Base-by-base conservation (phyloP, 2,329 filamentous ascomycete species). In the Aspergillus cejpii region DNA sequence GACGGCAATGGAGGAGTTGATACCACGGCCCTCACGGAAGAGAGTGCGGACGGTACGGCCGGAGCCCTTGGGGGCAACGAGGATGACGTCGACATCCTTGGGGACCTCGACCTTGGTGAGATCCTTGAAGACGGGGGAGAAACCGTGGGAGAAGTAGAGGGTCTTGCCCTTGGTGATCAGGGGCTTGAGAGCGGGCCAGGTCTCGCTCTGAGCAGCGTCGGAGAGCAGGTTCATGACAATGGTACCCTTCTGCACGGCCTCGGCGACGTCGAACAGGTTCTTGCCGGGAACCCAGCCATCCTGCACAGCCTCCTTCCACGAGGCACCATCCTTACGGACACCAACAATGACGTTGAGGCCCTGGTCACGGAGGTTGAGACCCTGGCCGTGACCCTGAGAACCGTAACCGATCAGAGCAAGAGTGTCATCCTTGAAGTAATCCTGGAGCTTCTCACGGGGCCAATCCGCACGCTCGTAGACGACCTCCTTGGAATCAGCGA, bases 361-460 rank as follows among this genome's bases (percentile, higher is more conserved):
- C 77, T 98, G 96, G 82, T 98, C 92, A 74, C 92, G 91, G 70
- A 98, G 86, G 83, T 98, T 98, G 55, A 98, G 87, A 71, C 92
- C 94, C 78, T 98, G 92, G 60, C 92, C 92, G 80, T 98, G 92
- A 64, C 92, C 92, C 78, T 96, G 90, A 55, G 90, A 96, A 65
- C 84, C 92, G 76, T 98, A 98, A 71, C 92, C 92, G 73, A 98
- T 98, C 67, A 98, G 85, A 67, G 92, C 92, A 63, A 98, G 87
- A 60, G 91, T 97, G 75, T 98, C 92, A 76, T 98, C 82, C 83
- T 97, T 97, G 87, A 98, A 98, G 84, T 91, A 98, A 57, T 97
- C 88, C 87, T 95, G 78, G 69, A 98, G 88, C 85, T 95, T 97
- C 80, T 96, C 91, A 72, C 85, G 83, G 59, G 92, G 92, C 92